A percentile compares a stretch with the other conserved stretches of the same genome.
Conservation (phyloP, 1,284 basidiomycete genomes). For the Neotropicomus parvogracilis region DNA sequence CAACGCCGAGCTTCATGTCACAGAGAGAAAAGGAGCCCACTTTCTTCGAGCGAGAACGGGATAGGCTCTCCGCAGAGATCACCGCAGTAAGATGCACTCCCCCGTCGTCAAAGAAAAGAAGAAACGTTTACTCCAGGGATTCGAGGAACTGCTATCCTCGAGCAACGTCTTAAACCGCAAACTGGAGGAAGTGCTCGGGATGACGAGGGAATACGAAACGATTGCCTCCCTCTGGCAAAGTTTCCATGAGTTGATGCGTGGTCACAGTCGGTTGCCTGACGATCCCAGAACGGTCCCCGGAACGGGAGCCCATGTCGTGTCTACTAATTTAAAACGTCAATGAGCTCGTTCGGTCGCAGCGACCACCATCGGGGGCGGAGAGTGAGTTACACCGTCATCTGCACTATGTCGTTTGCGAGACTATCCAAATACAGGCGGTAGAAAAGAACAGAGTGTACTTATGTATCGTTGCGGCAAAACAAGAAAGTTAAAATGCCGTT, state of each 20-base stretch:
- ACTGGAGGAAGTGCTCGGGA: slow-evolving; percentile 86
- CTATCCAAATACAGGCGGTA: slow-evolving; percentile 51
- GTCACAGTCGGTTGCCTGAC: slow-evolving; percentile 39
- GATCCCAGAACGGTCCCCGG: slow-evolving; percentile 46
- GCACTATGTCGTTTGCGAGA: slow-evolving; percentile 36
- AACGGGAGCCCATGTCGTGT: slow-evolving; percentile 64
- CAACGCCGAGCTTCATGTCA: slow-evolving; percentile 29
- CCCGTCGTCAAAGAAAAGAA: background rate
- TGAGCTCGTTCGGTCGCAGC: slow-evolving; percentile 13
- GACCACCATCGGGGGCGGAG: slow-evolving; percentile 15
- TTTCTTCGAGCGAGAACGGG: slow-evolving; percentile 78
- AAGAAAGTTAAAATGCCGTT: slow-evolving; percentile 34
- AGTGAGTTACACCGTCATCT: slow-evolving; percentile 25
- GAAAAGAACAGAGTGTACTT: slow-evolving; percentile 30
- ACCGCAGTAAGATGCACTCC: slow-evolving; percentile 49
- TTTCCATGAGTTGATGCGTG: slow-evolving; percentile 76
- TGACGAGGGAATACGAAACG: slow-evolving; percentile 90
- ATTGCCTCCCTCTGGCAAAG: slow-evolving; percentile 85
- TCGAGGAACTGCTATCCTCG: slow-evolving; percentile 83
- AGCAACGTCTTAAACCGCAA: slow-evolving; percentile 90
- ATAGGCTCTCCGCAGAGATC: slow-evolving; percentile 68
- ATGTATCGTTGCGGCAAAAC: slow-evolving; percentile 34
- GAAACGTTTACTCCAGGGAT: slow-evolving; percentile 55
- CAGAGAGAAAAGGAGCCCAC: slow-evolving; percentile 41
- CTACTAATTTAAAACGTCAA: slow-evolving; percentile 28